Percentiles rank a stretch among this genome's conserved stretches.
Conservation (phyloP, 2,329 filamentous ascomycete species). For the Hymenoscyphus repandus region DNA sequence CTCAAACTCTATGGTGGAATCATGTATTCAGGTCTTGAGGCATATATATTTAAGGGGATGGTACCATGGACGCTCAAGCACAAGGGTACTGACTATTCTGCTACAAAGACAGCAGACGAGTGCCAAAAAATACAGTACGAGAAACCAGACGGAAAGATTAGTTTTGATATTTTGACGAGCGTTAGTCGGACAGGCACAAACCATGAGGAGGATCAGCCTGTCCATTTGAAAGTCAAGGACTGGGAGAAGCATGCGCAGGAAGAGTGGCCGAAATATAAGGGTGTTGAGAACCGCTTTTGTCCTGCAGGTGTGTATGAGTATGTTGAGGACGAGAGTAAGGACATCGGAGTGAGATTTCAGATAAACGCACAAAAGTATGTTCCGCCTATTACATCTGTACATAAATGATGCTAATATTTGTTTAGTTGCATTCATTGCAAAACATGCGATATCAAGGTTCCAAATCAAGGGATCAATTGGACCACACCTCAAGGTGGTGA, state of each 20-base stretch:
- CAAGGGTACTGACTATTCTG: conserved; percentile 67
- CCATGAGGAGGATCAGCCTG: conserved; percentile 97
- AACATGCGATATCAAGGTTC: conserved; percentile 98
- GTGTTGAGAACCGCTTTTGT: conserved; percentile 93
- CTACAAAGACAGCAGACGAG: conserved; percentile 74
- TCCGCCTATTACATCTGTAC: neutral
- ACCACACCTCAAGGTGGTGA: conserved; percentile 89
- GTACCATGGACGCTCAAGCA: conserved; percentile 92
- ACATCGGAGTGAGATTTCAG: conserved; percentile 88
- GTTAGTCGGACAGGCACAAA: conserved; percentile 95
- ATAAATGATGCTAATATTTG: conserved; percentile 15
- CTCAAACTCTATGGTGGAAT: conserved; percentile 87
- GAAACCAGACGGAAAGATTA: conserved; percentile 92
- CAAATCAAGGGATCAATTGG: conserved; percentile 92
- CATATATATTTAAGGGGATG: conserved; percentile 78
- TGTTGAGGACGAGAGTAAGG: conserved; percentile 83
- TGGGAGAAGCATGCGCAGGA: conserved; percentile 85
- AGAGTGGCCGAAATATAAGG: conserved; percentile 84
- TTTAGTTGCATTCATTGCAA: conserved; percentile 96
- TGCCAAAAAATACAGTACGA: conserved; percentile 91
- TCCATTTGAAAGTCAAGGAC: conserved; percentile 90
- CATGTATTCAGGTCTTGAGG: conserved; percentile 88
- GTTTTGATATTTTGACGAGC: conserved; percentile 92
- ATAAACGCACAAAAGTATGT: conserved; percentile 97
- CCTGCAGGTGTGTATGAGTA: conserved; percentile 98